Evolutionary conservation across 768 basidiomycete species (phyloP).

Genomic region (Termitomyces sp.): DNA sequence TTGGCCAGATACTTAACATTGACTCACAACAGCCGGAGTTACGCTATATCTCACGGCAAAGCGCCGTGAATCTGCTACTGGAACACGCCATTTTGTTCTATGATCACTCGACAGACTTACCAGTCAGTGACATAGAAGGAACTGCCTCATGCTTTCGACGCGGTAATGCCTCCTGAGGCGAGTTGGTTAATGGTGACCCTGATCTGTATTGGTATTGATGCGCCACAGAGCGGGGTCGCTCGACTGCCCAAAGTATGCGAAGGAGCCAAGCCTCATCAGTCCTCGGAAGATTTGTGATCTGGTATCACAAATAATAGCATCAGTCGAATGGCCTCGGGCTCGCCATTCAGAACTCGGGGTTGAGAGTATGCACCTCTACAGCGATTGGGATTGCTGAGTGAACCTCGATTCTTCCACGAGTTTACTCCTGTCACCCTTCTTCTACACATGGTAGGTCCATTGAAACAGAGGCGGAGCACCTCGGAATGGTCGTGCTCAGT

Average conservation of each 20-base stretch:
- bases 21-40: neutral
- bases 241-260: too few relatives aligned
- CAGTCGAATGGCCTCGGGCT: neutral
- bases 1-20: neutral
- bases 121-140: neutral
- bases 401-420: conserved; percentile 6
- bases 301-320: neutral
- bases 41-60: neutral
- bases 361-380: neutral
- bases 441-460: conserved; percentile 4
- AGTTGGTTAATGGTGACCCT: too few relatives aligned
- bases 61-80: neutral
- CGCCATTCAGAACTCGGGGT: conserved; percentile 5
- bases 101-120: neutral
- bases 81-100: neutral
- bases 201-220: neutral
- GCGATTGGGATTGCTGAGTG: conserved; percentile 8
- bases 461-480: neutral
- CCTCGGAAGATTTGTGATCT: neutral
- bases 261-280: neutral
- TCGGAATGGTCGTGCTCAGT: conserved; percentile 10
- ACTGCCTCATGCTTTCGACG: neutral
- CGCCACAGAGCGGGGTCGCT: neutral
- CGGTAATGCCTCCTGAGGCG: neutral
- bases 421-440: conserved; percentile 1